phyloP scores from a whole-genome alignment of 805 yeast genomes.

The Saturnispora besseyi region DNA sequence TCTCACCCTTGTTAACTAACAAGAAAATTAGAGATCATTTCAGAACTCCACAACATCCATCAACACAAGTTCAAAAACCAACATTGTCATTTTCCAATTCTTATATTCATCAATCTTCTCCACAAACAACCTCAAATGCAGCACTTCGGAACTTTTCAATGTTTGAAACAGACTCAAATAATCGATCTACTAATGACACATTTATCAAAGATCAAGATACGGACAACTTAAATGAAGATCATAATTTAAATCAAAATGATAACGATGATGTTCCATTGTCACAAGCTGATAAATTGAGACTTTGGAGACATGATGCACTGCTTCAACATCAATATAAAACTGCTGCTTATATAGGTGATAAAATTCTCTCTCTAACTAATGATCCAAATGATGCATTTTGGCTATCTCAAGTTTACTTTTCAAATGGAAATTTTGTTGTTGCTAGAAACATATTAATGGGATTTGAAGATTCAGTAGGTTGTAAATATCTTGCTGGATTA shows the following conservation, averaged over 20 bases:
- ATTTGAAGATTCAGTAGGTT: constrained; percentile 55
- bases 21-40: constrained; percentile 26
- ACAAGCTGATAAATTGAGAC: constrained; percentile 74
- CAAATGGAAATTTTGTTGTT: constrained; percentile 66
- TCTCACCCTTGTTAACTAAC: constrained; percentile 53
- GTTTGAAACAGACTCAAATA: background rate
- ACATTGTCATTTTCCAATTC: constrained; percentile 9
- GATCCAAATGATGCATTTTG: constrained; percentile 94
- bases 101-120: constrained; percentile 13
- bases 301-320: constrained; percentile 91
- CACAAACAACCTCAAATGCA: constrained; percentile 3
- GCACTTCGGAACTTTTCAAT: background rate
- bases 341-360: constrained; percentile 88
- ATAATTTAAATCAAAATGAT: constrained; percentile 4
- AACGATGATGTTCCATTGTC: constrained; percentile 41
- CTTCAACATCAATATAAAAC: constrained; percentile 87
- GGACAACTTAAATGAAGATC: background rate
- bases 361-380: constrained; percentile 69
- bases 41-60: constrained; percentile 28
- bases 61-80: constrained; percentile 7
- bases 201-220: constrained; percentile 1
- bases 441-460: constrained; percentile 64
- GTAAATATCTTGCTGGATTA: constrained; percentile 72
- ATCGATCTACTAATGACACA: background rate
- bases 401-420: constrained; percentile 84